Conservation (phyloP, 1,139 yeast genomes). For the Blastobotrys serpentis region DNA sequence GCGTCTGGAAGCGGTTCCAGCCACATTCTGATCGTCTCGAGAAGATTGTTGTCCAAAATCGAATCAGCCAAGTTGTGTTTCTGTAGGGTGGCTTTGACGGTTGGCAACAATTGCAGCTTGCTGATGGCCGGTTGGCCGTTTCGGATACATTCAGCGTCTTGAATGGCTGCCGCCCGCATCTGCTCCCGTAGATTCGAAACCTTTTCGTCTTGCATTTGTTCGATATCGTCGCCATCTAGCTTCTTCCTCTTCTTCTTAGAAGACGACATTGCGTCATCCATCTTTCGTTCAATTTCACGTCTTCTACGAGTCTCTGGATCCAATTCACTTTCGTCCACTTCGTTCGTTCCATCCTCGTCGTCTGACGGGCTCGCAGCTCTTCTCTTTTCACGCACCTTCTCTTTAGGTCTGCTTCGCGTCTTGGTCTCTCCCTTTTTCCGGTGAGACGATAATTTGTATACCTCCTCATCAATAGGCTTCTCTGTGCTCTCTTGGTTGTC, state of each 20-base stretch:
- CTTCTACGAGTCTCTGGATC: slow-evolving; percentile 57
- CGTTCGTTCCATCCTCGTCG: slow-evolving; percentile 25
- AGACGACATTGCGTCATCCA: slow-evolving; percentile 73
- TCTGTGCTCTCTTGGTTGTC: slow-evolving; percentile 27
- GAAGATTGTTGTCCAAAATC: slow-evolving; percentile 85
- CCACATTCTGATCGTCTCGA: slow-evolving; percentile 96
- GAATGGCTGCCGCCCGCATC: slow-evolving; percentile 91
- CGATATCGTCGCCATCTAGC: slow-evolving; percentile 86
- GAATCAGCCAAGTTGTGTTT: slow-evolving; percentile 86
- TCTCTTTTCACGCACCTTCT: slow-evolving; percentile 17
- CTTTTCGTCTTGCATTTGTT: slow-evolving; percentile 90
- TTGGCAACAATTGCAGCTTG: slow-evolving; percentile 76
- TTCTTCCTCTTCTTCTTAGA: slow-evolving; percentile 47
- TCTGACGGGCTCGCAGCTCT: slow-evolving; percentile 11
- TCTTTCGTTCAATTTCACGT: slow-evolving; percentile 73
- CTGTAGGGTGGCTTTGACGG: slow-evolving; percentile 71
- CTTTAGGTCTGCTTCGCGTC: slow-evolving; percentile 20
- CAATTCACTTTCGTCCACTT: slow-evolving; percentile 35
- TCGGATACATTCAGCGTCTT: slow-evolving; percentile 77
- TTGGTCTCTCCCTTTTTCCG: slow-evolving; percentile 11
- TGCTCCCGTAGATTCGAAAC: slow-evolving; percentile 77
- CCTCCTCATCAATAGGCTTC: slow-evolving; percentile 41
- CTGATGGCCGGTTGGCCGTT: slow-evolving; percentile 76
- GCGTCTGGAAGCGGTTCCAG: slow-evolving; percentile 98
- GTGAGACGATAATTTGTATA: slow-evolving; percentile 36